Evolutionary conservation across 345 rosid species (phyloP), one percentile per base, ranked within the genome.

Genomic region (Mangifera indica): DNA sequence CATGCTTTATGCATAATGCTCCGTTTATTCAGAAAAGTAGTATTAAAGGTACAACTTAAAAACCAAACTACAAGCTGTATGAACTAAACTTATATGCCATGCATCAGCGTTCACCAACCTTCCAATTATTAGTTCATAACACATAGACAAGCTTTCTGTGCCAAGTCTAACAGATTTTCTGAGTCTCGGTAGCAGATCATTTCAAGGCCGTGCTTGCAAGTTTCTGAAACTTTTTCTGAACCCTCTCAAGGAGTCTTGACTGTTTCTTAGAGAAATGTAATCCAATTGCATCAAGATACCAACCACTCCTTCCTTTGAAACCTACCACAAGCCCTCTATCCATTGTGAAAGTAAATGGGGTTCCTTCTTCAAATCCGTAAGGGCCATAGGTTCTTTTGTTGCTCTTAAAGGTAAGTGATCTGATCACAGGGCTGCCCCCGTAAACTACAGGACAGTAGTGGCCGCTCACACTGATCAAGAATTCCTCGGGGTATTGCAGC

Each of bases 401-500:
- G 81, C 87, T 89, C 79, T 81, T 87, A 42, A 91, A 81, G 10
- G 87, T 81, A 45, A 93, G 81, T 14, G 96, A 88, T 67, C 94
- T 79, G 56, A 89, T 88, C 80, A 91, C 91, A 0, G 87, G 87
- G 66, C 80, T 80, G 45, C 90, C 91, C 0, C 93, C 80, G 8
- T 82, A 34, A 60, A 86, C 89, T 53, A 29, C 32, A 1, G 32
- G 32, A 29, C 32, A 29, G 32, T 29, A 29, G 32, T 29, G 32
- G 32, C 32, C 32, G 51, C 83, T 91, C 54, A 86, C 83, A 49
- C 87, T 78, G 49, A 78, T 72, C 77, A 89, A 72, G 62, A 67
- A 84, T 81, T 93, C 98, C 4, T 88, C 90, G 26, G 96, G 97
- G 60, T 70, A 91, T 55, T 87, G 87, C 62, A 93, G 81, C 83